Base-by-base conservation (phyloP, 345 rosid species). In the Rhodomyrtus tomentosa region DNA sequence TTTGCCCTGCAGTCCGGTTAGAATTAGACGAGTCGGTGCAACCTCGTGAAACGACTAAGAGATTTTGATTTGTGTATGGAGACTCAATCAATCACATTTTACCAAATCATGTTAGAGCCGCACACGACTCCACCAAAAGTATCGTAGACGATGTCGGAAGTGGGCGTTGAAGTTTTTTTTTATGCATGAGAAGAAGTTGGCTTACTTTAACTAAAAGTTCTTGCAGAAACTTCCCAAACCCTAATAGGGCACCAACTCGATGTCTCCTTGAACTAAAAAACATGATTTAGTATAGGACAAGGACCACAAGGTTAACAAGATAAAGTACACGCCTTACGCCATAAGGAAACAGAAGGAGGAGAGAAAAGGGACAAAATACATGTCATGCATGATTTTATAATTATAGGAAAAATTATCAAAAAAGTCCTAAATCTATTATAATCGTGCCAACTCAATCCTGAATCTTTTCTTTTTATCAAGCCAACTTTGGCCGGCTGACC, bases 81-180 rank as follows among this genome's bases (percentile, higher is more conserved):
- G 76, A 68, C 25, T 36, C 13, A 32, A 32, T 62, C 12, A 16
- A 68, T 68, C 76, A 18, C 11, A 32, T 16, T 68, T 68, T 38
- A 32, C 6, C 11, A 68, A 68, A 62, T 62, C 22, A 3, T 0
- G 2, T 32, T 3, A 32, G 5, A 68, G 32, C 40, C 12, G 20
- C 32, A 7, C 36, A 62, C 3, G 42, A 32, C 42, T 62, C 22
- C 16, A 32, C 42, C 1, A 16, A 58, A 32, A 29, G 11, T 18
- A 40, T 15, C 0, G 1, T 16, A 7, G 5, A 62, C 2, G 16
- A 8, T 0, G 42, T 36, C 0, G 76, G 22, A 68, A 68, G 45
- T 36, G 45, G 25, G 3, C 5, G 45, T 4, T 36, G 6, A 36
- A 68, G 25, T 68, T 7, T 36, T 5, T 18, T 68, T 68, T 8